Base-by-base conservation (phyloP, 345 rosid species). In the Sisymbrium irio region DNA sequence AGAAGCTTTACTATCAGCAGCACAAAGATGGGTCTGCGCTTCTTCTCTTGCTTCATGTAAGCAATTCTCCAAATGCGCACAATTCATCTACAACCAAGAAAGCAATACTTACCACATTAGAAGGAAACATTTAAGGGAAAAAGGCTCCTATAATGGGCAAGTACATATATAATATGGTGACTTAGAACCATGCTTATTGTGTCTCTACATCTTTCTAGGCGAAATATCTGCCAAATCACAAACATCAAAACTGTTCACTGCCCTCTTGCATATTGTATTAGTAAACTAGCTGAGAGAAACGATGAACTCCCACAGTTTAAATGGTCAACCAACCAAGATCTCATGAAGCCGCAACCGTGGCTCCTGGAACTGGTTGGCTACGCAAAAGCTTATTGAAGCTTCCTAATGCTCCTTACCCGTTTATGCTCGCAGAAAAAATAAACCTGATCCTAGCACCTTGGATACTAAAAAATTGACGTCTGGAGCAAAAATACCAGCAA, bases 31-130 rank as follows among this genome's bases (percentile, higher is more conserved):
- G 64, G 97, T 92, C 72, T 96, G 98, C 36, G 96, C 98, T 83
- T 92, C 99, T 79, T 96, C 90, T 80, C 99, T 90, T 75, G 97
- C 98, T 79, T 96, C 98, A 80, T 96, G 98, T 83, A 96, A 85
- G 79, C 95, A 89, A 76, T 89, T 96, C 83, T 96, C 99, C 79
- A 96, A 82, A 86, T 89, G 98, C 44, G 92, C 99, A 77, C 98
- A 89, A 65, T 96, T 96, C 97, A 96, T 90, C 98, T 96, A 85
- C 81, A 77, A 15, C 40, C 80, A 71, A 71, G 36, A 76, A 10
- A 63, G 60, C 13, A 37, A 57, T 17, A 44, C 4, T 17, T 45
- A 73, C 30, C 77, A 54, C 64, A 44, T 45, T 10, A 64, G 25
- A 4, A 13, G 13, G 32, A 3, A 13, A 33, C 8, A 41, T 0